A percentile compares a stretch with the other conserved stretches of the same genome.
phyloP scores from a whole-genome alignment of 2,329 filamentous ascomycete genomes.

The Ascochyta clinopodiicola region DNA sequence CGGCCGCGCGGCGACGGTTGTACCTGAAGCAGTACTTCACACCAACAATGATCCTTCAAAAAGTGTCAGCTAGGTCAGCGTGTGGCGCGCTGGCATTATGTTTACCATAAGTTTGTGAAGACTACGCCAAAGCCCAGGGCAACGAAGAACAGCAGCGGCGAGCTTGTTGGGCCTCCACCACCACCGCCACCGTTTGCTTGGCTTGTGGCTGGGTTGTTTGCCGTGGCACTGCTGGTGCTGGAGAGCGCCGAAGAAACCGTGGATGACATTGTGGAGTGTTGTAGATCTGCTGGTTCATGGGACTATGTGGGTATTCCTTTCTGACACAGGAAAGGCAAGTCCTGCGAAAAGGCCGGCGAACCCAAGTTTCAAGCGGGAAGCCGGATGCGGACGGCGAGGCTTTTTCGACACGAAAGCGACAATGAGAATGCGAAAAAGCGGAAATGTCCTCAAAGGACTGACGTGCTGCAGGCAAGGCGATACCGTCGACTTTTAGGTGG shows the following conservation, averaged over 20 bases:
- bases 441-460: background rate
- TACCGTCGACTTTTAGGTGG: conserved; percentile 5
- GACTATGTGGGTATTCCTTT: conserved; percentile 12
- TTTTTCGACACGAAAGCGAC: conserved; percentile 9
- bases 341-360: background rate
- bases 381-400: conserved; percentile 15
- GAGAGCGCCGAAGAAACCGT: conserved; percentile 17
- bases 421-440: background rate
- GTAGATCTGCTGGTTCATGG: conserved; percentile 26
- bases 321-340: background rate
- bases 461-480: conserved; percentile 5
- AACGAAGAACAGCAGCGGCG: conserved; percentile 88
- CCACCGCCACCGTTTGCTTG: conserved; percentile 23
- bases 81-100: conserved; percentile 12
- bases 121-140: conserved; percentile 96
- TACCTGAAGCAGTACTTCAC: conserved; percentile 99
- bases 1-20: conserved; percentile 87
- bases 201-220: conserved; percentile 4
- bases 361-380: conserved; percentile 1
- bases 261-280: conserved; percentile 29
- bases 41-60: conserved; percentile 91
- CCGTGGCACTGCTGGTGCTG: background rate
- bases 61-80: conserved; percentile 29
- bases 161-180: conserved; percentile 65
- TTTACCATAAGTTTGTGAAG: conserved; percentile 97